Percentiles rank a stretch among this genome's conserved stretches.
These are phyloP conservation scores for Ilyonectria sp. DNA, from an alignment of 2,329 filamentous ascomycete species.

Conservation along the genomic window DNA sequence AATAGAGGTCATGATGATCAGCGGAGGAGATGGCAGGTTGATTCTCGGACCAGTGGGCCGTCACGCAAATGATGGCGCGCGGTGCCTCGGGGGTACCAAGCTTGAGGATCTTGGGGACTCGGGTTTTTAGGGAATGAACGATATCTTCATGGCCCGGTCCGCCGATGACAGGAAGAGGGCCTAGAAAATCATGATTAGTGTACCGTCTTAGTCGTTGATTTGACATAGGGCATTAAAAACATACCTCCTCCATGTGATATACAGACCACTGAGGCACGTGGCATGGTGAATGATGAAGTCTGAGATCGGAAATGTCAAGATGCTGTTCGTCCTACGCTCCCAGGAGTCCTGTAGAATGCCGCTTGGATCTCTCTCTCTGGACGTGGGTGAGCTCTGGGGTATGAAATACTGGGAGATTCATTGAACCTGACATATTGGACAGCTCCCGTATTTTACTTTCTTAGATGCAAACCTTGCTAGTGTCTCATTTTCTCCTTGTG, in stretches of 20 bases:
- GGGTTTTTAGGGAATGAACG: not conserved
- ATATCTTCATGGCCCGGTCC: slow-evolving; percentile 2
- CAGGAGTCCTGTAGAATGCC: not conserved
- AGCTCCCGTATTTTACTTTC: not conserved
- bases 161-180: slow-evolving; percentile 1
- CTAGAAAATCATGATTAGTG: not conserved
- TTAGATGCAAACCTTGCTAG: not conserved
- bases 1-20: not conserved
- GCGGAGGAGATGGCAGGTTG: not conserved
- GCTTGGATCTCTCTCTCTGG: not conserved
- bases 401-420: not conserved
- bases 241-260: not conserved
- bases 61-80: not conserved
- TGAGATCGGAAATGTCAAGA: not conserved
- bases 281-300: not conserved
- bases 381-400: not conserved
- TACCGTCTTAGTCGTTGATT: not conserved
- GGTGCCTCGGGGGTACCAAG: slow-evolving; percentile 3
- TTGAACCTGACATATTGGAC: not conserved
- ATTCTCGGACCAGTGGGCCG: slow-evolving; percentile 2
- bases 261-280: not conserved
- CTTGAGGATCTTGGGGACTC: slow-evolving; percentile 9
- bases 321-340: not conserved
- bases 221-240: not conserved
- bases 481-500: not conserved